Evolutionary conservation across 106 monocot genomes (phyloP).

Genomic region (Chionographis japonica): DNA sequence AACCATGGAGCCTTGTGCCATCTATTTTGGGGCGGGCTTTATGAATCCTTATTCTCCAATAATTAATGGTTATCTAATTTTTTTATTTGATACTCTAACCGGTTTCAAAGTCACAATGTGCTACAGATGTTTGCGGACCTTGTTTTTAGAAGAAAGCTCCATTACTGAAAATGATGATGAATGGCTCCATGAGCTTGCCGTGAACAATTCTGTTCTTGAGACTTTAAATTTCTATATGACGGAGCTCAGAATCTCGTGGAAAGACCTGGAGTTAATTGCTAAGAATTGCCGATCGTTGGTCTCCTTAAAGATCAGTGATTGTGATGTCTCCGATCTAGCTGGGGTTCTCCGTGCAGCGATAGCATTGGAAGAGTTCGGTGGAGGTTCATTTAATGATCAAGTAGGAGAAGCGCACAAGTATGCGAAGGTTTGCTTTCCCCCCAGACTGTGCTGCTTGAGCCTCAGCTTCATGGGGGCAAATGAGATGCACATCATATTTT

Average conservation of each 20-base stretch:
- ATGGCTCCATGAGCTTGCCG: slow-evolving; percentile 64
- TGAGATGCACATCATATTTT: slow-evolving; percentile 51
- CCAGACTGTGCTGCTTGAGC: slow-evolving; percentile 43
- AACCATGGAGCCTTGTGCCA: too few relatives aligned
- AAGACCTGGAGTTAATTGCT: slow-evolving; percentile 48
- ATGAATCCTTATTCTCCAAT: too few relatives aligned
- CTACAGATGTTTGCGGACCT: slow-evolving; percentile 35
- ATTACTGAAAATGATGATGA: slow-evolving; percentile 41
- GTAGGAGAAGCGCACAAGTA: slow-evolving; percentile 25
- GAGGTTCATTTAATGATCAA: slow-evolving; percentile 55
- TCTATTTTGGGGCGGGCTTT: too few relatives aligned
- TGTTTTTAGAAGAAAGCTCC: slow-evolving; percentile 59
- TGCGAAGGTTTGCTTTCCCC: slow-evolving; percentile 38
- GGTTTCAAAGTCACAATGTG: too few relatives aligned
- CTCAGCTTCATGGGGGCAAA: slow-evolving; percentile 54
- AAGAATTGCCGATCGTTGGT: slow-evolving; percentile 44
- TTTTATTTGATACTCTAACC: too few relatives aligned
- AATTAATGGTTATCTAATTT: too few relatives aligned
- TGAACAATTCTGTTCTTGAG: slow-evolving; percentile 38
- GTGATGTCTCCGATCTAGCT: slow-evolving; percentile 48
- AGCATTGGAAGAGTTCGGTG: slow-evolving; percentile 60
- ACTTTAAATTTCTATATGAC: slow-evolving; percentile 64
- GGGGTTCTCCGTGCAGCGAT: slow-evolving; percentile 40
- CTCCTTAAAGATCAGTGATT: slow-evolving; percentile 63
- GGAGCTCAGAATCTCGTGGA: slow-evolving; percentile 31